Base-by-base conservation (phyloP, 2,329 filamentous ascomycete species). In the Claviceps sp. region DNA sequence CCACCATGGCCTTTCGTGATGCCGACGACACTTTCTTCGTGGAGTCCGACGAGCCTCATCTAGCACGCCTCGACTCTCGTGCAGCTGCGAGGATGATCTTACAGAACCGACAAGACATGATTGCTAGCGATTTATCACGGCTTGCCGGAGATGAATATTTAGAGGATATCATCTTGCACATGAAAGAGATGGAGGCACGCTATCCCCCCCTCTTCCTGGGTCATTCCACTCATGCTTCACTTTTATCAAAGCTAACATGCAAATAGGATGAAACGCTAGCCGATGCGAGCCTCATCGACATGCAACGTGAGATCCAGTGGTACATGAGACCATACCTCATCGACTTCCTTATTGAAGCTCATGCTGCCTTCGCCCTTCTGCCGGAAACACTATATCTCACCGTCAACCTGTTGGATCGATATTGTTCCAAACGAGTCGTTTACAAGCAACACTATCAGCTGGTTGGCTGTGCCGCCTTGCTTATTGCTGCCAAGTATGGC, bases 391-490 rank as follows among this genome's bases (percentile, higher is more conserved):
- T 98, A 49, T 96, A 96, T 75, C 80, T 98, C 52, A 90, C 93
- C 37, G 84, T 97, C 70, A 98, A 98, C 71, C 83, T 98, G 45
- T 80, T 98, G 57, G 93, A 98, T 67, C 82, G 93, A 61, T 98
- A 98, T 77, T 98, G 93, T 76, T 97, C 93, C 37, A 90, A 89
- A 69, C 83, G 93, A 61, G 88, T 98, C 9, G 93, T 98, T 43
- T 98, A 97, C 75, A 98, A 98, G 78, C 87, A 94, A 63, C 93
- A 98, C 71, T 98, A 98, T 68, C 93, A 98, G 71, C 76, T 98
- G 49, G 93, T 98, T 54, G 93, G 93, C 60, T 98, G 93, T 69
- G 90, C 93, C 55, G 88, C 93, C 36, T 81, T 98, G 50, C 80
- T 98, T 58, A 97, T 98, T 63, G 91, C 93, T 58, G 88, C 93